Evolutionary conservation across 768 basidiomycete species (phyloP).

Genomic region (Cyclocybe aegerita): DNA sequence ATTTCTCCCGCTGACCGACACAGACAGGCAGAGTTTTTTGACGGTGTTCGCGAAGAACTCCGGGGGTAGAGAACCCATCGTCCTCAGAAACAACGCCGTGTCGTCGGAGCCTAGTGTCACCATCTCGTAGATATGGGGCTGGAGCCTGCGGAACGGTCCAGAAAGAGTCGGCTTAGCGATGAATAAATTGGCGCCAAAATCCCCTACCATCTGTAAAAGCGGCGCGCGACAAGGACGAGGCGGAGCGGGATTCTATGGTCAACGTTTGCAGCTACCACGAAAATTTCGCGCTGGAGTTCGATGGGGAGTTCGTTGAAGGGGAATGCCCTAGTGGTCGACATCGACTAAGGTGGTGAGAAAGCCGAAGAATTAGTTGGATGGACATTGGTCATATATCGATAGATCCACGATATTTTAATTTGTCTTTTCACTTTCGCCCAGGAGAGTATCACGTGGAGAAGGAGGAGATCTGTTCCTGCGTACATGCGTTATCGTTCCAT

Average conservation of each 20-base stretch:
- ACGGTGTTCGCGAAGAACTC: constrained; percentile 36
- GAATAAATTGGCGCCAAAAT: constrained; percentile 4
- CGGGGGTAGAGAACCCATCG: constrained; percentile 29
- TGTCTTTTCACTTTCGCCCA: constrained; percentile 20
- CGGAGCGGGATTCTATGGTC: constrained; percentile 24
- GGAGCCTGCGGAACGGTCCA: constrained; percentile 27
- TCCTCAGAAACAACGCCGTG: constrained; percentile 33
- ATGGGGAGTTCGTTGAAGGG: constrained; percentile 33
- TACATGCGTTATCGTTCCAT: constrained; percentile 18
- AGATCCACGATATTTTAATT: constrained; percentile 22
- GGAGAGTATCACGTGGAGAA: constrained; percentile 29
- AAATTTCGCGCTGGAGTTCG: constrained; percentile 40
- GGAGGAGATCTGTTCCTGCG: constrained; percentile 8
- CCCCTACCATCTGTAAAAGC: constrained; percentile 32
- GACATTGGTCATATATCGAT: constrained; percentile 24
- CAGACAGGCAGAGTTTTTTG: constrained; percentile 37
- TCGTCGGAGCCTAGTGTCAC: constrained; percentile 32
- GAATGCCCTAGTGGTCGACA: constrained; percentile 18
- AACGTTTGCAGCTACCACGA: constrained; percentile 29
- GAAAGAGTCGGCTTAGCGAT: constrained; percentile 2
- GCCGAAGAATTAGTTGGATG: constrained; percentile 16
- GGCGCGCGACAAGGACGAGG: constrained; percentile 35
- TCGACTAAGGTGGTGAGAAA: constrained; percentile 20
- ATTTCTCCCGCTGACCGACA: constrained; percentile 25
- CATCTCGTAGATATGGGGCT: constrained; percentile 37